Conservation (phyloP, 2,329 filamentous ascomycete species). For the Davidsoniella eucalypti region DNA sequence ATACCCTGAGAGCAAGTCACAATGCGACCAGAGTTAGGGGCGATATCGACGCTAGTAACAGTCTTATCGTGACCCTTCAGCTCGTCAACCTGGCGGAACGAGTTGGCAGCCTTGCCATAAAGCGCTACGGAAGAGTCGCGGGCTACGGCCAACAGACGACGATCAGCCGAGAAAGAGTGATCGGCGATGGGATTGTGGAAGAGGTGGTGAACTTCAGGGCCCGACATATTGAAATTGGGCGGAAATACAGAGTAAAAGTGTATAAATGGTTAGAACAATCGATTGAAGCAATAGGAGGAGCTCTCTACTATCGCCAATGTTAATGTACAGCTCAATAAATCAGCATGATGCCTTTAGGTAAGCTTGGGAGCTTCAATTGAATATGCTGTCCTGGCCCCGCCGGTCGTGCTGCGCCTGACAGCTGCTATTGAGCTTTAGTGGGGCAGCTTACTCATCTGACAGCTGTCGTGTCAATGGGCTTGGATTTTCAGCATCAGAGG, state of each 20-base stretch:
- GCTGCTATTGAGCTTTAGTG: neutral
- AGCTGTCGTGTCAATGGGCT: conserved; percentile 1
- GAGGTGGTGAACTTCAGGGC: conserved; percentile 86
- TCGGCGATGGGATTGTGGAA: conserved; percentile 95
- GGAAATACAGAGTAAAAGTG: conserved; percentile 15
- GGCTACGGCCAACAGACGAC: conserved; percentile 72
- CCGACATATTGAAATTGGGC: conserved; percentile 40
- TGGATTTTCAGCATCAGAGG: conserved; percentile 2
- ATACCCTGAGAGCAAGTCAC: conserved; percentile 92
- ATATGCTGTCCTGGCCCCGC: conserved; percentile 11
- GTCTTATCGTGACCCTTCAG: conserved; percentile 94
- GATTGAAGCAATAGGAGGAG: conserved; percentile 31
- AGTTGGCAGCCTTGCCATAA: conserved; percentile 55
- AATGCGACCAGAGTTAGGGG: conserved; percentile 76
- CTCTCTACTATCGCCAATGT: conserved; percentile 77
- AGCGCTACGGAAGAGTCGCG: conserved; percentile 83
- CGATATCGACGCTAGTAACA: conserved; percentile 91
- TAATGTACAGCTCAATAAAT: neutral
- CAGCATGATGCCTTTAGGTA: neutral
- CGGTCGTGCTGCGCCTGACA: neutral
- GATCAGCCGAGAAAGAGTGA: conserved; percentile 94
- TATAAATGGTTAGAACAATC: neutral
- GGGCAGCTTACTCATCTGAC: conserved; percentile 8
- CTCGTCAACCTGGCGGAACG: conserved; percentile 77
- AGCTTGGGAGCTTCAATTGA: conserved; percentile 12